Evolutionary conservation across 2,329 filamentous ascomycete species (phyloP), one percentile per base, ranked within the genome.

Genomic region (Ophiosphaerella herpotricha): DNA sequence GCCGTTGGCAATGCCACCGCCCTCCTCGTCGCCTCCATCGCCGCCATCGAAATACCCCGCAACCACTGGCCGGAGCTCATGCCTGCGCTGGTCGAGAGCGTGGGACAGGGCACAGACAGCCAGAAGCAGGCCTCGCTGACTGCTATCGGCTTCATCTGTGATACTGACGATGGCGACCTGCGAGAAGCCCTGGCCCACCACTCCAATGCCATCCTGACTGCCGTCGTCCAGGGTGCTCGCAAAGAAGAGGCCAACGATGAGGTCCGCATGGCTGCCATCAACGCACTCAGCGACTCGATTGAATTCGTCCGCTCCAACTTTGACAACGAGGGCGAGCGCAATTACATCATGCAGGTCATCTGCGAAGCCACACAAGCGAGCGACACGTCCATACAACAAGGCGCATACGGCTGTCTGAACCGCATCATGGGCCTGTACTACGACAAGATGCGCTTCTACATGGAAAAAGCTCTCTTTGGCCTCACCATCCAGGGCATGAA

Each of bases 261-360:
- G 71, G 92, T 99, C 53, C 90, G 94, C 60, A 84, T 91, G 63
- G 91, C 94, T 44, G 94, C 94, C 70, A 94, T 99, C 71, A 90
- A 90, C 42, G 94, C 94, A 39, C 87, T 99, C 38, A 90, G 92
- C 66, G 94, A 99, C 76, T 97, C 93, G 34, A 87, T 97, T 52
- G 94, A 99, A 76, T 99, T 99, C 70, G 93, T 99, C 50, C 86
- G 91, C 60, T 95, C 91, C 78, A 99, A 99, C 80, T 99, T 99
- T 77, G 95, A 97, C 77, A 94, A 97, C 68, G 94, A 99, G 77
- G 94, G 93, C 67, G 94, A 99, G 82, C 88, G 94, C 63, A 99
- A 99, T 80, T 99, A 97, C 81, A 99, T 99, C 71, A 99, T 99
- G 94, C 94, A 99, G 80, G 94, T 99, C 60, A 91, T 99, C 68